Evolutionary conservation across 352 stramenopile species (phyloP).

Genomic region (Globisporangium apiculatum): DNA sequence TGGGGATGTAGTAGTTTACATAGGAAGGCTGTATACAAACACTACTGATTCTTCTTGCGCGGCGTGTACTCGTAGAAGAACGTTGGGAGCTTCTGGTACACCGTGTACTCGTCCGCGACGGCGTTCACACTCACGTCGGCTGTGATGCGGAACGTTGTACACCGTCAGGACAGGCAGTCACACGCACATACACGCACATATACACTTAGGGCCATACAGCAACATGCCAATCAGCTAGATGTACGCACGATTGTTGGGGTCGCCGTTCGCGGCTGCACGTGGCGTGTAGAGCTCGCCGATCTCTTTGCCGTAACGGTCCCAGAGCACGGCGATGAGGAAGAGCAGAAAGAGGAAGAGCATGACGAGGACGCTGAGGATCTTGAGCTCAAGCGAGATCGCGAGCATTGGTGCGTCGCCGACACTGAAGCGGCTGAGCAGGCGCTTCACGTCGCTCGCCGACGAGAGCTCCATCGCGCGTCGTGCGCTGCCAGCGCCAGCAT

Average conservation of each 20-base stretch:
- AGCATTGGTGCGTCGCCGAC: slow-evolving; percentile 20
- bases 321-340: slow-evolving; percentile 77
- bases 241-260: slow-evolving; percentile 16
- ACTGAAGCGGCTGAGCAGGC: slow-evolving; percentile 10
- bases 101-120: slow-evolving; percentile 71
- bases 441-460: slow-evolving; percentile 18
- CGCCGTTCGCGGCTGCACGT: slow-evolving; percentile 16
- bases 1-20: not conserved
- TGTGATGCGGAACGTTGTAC: not conserved
- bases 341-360: slow-evolving; percentile 73
- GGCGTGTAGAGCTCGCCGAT: slow-evolving; percentile 76
- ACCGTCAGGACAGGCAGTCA: too few species aligned
- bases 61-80: slow-evolving; percentile 87
- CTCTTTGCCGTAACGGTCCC: slow-evolving; percentile 80
- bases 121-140: slow-evolving; percentile 56
- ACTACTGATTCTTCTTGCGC: slow-evolving; percentile 43
- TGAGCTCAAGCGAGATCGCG: slow-evolving; percentile 50
- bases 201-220: slow-evolving; percentile 1
- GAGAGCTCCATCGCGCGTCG: slow-evolving; percentile 14
- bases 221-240: not conserved
- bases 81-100: slow-evolving; percentile 81
- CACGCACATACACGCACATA: slow-evolving; percentile 1
- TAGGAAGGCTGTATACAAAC: not conserved
- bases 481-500: slow-evolving; percentile 3
- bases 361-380: slow-evolving; percentile 56